Evolutionary conservation across 208 protist species (phyloP).

Genomic region (Herpetomonas tarakana): DNA sequence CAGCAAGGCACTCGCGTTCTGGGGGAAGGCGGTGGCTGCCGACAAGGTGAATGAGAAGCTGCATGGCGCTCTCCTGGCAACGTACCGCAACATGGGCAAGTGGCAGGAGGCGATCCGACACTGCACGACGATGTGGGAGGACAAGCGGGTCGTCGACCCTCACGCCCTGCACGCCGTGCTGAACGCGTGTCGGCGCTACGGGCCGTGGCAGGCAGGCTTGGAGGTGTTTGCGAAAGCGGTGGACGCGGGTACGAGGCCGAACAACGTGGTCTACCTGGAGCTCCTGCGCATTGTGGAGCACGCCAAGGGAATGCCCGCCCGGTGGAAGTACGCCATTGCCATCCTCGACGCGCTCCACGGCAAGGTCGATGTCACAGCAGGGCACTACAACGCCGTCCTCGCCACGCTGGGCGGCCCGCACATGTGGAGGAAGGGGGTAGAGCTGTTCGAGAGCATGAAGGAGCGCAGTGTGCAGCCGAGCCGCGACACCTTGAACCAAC

Average conservation of each 20-base stretch:
- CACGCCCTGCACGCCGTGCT: constrained; percentile 71
- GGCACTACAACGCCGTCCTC: constrained; percentile 83
- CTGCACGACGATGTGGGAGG: constrained; percentile 63
- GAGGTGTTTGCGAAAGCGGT: constrained; percentile 58
- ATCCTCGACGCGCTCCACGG: constrained; percentile 54
- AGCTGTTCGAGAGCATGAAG: constrained; percentile 77
- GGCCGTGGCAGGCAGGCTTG: constrained; percentile 52
- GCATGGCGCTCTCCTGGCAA: constrained; percentile 67
- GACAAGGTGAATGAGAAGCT: constrained; percentile 53
- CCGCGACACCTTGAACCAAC: constrained; percentile 65
- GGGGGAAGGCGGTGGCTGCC: constrained; percentile 54
- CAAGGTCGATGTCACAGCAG: constrained; percentile 68
- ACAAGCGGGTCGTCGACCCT: constrained; percentile 58
- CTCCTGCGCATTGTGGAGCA: constrained; percentile 66
- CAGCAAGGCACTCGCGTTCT: constrained; percentile 54
- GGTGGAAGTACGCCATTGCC: constrained; percentile 54
- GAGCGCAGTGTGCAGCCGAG: constrained; percentile 68
- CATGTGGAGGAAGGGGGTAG: constrained; percentile 51
- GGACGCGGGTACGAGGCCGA: constrained; percentile 40
- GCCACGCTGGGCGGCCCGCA: constrained; percentile 45
- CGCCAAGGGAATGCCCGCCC: constrained; percentile 19
- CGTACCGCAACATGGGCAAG: constrained; percentile 57
- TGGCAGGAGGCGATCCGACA: constrained; percentile 68
- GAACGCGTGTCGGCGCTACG: constrained; percentile 73
- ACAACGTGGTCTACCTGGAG: constrained; percentile 79